phyloP scores from a whole-genome alignment of 2,329 filamentous ascomycete species.

The Cercospora nicotianae region DNA sequence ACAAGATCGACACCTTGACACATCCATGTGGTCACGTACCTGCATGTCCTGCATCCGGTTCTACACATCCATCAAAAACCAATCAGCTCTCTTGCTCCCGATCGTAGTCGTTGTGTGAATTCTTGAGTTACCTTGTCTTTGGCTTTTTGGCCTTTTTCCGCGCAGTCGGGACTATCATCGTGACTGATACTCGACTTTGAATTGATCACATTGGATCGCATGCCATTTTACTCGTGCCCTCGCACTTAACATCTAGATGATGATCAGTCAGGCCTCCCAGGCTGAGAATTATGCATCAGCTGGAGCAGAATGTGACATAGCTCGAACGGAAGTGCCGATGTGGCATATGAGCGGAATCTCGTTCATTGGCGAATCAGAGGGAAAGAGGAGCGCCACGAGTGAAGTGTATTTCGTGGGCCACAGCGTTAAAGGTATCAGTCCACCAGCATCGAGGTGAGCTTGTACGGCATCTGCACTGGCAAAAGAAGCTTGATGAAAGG shows the following conservation, averaged over 20 bases:
- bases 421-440: neutral
- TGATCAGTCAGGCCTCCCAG: neutral
- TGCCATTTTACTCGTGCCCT: neutral
- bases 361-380: neutral
- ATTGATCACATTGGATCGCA: neutral
- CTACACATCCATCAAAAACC: neutral
- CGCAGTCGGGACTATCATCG: neutral
- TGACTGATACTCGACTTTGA: neutral
- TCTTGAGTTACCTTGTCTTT: neutral
- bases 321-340: neutral
- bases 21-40: neutral
- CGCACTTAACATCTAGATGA: neutral
- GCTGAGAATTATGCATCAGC: neutral
- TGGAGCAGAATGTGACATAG: neutral
- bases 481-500: neutral
- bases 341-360: neutral
- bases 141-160: neutral
- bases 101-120: neutral
- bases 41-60: neutral
- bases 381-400: neutral
- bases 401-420: neutral
- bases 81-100: neutral
- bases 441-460: neutral
- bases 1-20: neutral
- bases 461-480: neutral